Base-by-base conservation (phyloP, 768 basidiomycete genomes). In the Hericium coralloides region DNA sequence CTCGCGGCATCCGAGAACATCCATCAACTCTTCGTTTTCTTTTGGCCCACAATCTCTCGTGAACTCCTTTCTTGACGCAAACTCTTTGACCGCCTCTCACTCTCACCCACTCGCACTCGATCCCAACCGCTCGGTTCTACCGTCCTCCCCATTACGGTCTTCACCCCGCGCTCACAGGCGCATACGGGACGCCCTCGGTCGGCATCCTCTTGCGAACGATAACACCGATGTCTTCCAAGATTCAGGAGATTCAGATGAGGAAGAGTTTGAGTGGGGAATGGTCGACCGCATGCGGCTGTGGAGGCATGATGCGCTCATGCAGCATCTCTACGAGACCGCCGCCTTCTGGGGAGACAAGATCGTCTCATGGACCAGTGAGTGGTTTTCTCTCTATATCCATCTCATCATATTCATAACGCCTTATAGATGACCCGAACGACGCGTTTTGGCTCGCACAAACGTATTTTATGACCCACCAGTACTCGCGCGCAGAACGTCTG, bases 261-360 rank as follows among this genome's bases (percentile, higher is more conserved):
- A 76, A 39, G 79, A 78, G 43, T 77, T 79, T 49, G 84, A 87
- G 62, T 94, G 90, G 91, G 83, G 84, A 2, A 85, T 91, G 77
- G 84, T 98, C 3, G 95, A 98, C 72, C 82, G 95, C 31, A 95
- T 99, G 92, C 79, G 97, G 57, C 74, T 93, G 47, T 98, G 95
- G 95, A 76, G 97, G 43, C 95, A 98, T 66, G 97, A 98, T 73
- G 95, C 97, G 43, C 80, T 99, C 62, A 94, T 95, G 85, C 97
- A 98, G 71, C 97, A 99, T 76, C 74, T 99, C 12, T 97, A 98
- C 70, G 91, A 93, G 61, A 97, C 95, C 0, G 95, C 97, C 2
- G 87, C 89, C 5, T 98, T 98, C 68, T 99, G 97, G 97, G 97
- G 97, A 4, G 93, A 95, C 74, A 98, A 99, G 70, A 85, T 98